These are phyloP conservation scores for Tricholoma hemisulphureum DNA, from an alignment of 768 basidiomycete species.

Conservation along the genomic window DNA sequence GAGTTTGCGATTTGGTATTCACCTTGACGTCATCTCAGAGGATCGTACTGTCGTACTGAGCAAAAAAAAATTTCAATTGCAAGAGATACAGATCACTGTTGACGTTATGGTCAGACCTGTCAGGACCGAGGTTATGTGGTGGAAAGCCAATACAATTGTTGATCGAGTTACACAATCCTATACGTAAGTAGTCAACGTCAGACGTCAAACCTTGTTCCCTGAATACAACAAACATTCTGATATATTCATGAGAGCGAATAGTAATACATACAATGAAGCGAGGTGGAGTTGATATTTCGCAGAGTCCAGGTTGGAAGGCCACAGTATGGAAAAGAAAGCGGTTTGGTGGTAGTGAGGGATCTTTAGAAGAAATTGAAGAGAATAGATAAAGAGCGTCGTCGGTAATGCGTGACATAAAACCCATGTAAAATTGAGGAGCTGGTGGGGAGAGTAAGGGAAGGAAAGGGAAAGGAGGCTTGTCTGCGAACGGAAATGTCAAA, in stretches of 20 bases:
- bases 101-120: too few species aligned
- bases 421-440: slow-evolving; percentile 3
- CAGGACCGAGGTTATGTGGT: neutral
- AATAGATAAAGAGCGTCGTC: neutral
- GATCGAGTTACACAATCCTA: neutral
- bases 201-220: neutral
- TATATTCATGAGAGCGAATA: slow-evolving; percentile 12
- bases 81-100: too few species aligned
- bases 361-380: neutral
- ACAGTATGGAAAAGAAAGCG: slow-evolving; percentile 2
- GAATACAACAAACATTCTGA: neutral
- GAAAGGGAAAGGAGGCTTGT: neutral
- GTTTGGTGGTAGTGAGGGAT: neutral
- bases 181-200: neutral
- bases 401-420: slow-evolving; percentile 2
- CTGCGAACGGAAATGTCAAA: neutral
- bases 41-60: too few species aligned
- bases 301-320: slow-evolving; percentile 10
- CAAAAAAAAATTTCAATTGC: too few species aligned
- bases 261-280: slow-evolving; percentile 28
- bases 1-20: too few species aligned
- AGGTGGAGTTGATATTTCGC: slow-evolving; percentile 13
- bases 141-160: neutral
- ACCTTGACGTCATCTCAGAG: too few species aligned
- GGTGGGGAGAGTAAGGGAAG: slow-evolving; percentile 2